Conservation (phyloP, 2,329 filamentous ascomycete genomes). For the Xylariaceae sp. region DNA sequence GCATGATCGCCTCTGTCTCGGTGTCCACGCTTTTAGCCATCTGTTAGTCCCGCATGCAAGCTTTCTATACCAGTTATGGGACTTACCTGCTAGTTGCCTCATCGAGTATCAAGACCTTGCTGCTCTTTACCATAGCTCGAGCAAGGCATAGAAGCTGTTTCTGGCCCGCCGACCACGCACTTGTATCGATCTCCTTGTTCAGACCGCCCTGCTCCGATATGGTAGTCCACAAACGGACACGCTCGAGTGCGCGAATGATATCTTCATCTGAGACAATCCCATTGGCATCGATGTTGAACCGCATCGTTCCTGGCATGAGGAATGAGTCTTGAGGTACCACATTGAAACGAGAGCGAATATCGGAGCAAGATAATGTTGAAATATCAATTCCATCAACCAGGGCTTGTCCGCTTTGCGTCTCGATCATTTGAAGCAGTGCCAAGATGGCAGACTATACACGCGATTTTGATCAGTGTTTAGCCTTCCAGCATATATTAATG, state of each 20-base stretch:
- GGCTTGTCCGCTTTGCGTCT: constrained; percentile 41
- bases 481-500: too few species aligned
- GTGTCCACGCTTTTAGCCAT: constrained; percentile 31
- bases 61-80: background rate
- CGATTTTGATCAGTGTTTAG: too few species aligned
- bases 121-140: constrained; percentile 16
- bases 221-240: too few species aligned
- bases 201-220: too few species aligned
- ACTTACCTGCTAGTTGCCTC: constrained; percentile 21
- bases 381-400: constrained; percentile 46
- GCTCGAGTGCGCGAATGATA: constrained; percentile 40
- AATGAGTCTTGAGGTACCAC: constrained; percentile 44
- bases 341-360: constrained; percentile 41
- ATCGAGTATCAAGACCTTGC: constrained; percentile 21
- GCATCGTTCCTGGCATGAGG: constrained; percentile 41
- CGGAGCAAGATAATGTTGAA: constrained; percentile 37
- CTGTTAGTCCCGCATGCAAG: background rate
- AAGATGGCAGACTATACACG: constrained; percentile 44
- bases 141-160: constrained; percentile 21
- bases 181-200: constrained; percentile 4
- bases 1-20: constrained; percentile 32
- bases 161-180: constrained; percentile 18
- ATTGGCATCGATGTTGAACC: constrained; percentile 44
- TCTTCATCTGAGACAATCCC: constrained; percentile 32
- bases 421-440: constrained; percentile 46